These are phyloP conservation scores for Fusarium sp. DNA, from an alignment of 2,329 filamentous ascomycete genomes.

Conservation along the genomic window DNA sequence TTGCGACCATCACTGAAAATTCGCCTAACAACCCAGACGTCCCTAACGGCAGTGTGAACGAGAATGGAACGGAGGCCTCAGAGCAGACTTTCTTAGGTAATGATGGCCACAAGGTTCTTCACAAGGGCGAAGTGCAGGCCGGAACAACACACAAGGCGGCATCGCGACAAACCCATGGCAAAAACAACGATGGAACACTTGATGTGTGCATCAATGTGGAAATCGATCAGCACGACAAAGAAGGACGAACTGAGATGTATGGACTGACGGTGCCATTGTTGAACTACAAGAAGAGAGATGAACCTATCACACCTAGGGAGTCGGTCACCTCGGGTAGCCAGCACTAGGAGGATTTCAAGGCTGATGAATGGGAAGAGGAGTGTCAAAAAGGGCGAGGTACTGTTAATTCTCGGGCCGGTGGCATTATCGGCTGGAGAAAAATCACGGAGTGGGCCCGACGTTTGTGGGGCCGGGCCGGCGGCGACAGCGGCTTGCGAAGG, in stretches of 20 bases:
- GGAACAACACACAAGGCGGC: slow-evolving; percentile 86
- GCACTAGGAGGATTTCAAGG: slow-evolving; percentile 25
- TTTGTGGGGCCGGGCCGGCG: slow-evolving; percentile 26
- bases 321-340: slow-evolving; percentile 38
- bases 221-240: slow-evolving; percentile 84
- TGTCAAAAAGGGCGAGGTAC: slow-evolving; percentile 5
- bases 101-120: slow-evolving; percentile 79
- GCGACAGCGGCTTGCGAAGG: slow-evolving; percentile 28
- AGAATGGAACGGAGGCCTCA: slow-evolving; percentile 35
- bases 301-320: slow-evolving; percentile 47
- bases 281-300: slow-evolving; percentile 53
- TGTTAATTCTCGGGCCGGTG: slow-evolving; percentile 10
- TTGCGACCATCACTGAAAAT: slow-evolving; percentile 91
- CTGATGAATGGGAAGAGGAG: slow-evolving; percentile 6
- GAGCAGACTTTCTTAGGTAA: slow-evolving; percentile 60
- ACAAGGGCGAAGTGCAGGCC: slow-evolving; percentile 81
- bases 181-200: slow-evolving; percentile 72
- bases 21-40: slow-evolving; percentile 67
- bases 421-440: slow-evolving; percentile 12
- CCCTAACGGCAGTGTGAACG: slow-evolving; percentile 45
- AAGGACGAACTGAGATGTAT: slow-evolving; percentile 86
- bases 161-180: slow-evolving; percentile 66
- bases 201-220: slow-evolving; percentile 92
- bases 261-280: slow-evolving; percentile 88
- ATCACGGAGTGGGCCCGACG: slow-evolving; percentile 11